These are phyloP conservation scores for Mycena epipterygia DNA, from an alignment of 768 basidiomycete genomes.

Conservation along the genomic window DNA sequence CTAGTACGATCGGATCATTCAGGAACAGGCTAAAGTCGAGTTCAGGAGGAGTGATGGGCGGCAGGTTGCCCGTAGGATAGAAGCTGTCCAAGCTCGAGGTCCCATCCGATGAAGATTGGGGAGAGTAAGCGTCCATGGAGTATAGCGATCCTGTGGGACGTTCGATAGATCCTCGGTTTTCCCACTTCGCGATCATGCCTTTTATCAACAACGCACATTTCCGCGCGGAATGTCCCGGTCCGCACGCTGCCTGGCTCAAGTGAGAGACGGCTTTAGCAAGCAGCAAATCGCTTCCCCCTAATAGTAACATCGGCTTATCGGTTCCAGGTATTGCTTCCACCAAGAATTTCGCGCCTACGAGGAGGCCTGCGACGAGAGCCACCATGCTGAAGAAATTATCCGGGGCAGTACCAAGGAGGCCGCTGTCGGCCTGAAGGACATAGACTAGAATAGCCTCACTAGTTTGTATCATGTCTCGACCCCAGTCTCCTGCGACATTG, in stretches of 20 bases:
- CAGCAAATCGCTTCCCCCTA: constrained; percentile 51
- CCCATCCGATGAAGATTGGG: no score
- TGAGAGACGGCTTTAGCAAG: constrained; percentile 44
- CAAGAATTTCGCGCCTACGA: constrained; percentile 54
- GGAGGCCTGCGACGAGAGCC: constrained; percentile 51
- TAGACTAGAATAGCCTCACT: constrained; percentile 51
- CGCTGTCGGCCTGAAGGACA: constrained; percentile 44
- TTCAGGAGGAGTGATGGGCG: constrained; percentile 10
- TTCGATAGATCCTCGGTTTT: constrained; percentile 25
- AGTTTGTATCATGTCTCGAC: constrained; percentile 51
- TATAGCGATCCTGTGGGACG: no score
- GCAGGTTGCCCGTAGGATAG: no score
- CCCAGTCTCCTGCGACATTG: constrained; percentile 52
- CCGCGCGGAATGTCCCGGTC: constrained; percentile 48
- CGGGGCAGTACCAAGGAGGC: constrained; percentile 52
- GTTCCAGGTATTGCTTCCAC: constrained; percentile 44
- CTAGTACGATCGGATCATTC: constrained; percentile 27
- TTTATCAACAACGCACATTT: constrained; percentile 27
- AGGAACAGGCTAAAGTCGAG: constrained; percentile 26
- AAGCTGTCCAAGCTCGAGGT: no score
- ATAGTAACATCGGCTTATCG: no score
- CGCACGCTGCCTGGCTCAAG: constrained; percentile 43
- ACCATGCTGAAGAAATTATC: constrained; percentile 57
- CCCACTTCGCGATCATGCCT: constrained; percentile 36
- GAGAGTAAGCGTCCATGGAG: no score